Evolutionary conservation across 2,329 filamentous ascomycete genomes (phyloP), one percentile per base, ranked within the genome.

Genomic region (Dothidotthia symphoricarpi): DNA sequence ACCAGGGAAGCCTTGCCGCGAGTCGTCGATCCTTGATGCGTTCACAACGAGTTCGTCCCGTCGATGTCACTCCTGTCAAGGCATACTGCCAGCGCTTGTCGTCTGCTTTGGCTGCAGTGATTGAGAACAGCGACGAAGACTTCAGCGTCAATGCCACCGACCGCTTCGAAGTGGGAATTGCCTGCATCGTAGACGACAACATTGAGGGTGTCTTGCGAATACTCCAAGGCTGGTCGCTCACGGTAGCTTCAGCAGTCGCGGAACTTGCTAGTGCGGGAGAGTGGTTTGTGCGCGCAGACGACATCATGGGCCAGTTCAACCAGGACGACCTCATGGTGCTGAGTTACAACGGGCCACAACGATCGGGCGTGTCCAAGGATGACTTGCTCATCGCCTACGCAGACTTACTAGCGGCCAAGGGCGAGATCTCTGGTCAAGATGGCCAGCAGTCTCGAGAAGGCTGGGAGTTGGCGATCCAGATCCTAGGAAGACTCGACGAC

Each of bases 401-500:
- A 0, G 76, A 82, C 16, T 64, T 91, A 14, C 75, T 84, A 2
- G 59, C 69, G 5, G 40, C 53, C 11, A 70, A 76, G 36, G 70
- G 74, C 15, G 60, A 81, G 31, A 38, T 65, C 25, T 43, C 40
- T 7, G 57, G 51, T 41, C 36, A 40, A 16, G 55, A 68, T 40
- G 59, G 55, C 2, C 62, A 60, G 27, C 51, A 47, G 14, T 53
- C 55, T 6, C 55, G 50, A 34, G 83, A 90, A 53, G 90, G 91
- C 7, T 97, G 91, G 91, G 88, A 96, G 69, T 70, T 96, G 59
- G 86, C 89, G 0, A 82, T 96, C 28, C 81, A 88, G 43, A 78
- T 95, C 9, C 74, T 96, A 30, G 86, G 86, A 8, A 81, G 91
- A 36, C 77, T 97, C 61, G 85, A 95, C 58, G 82, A 89, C 42